Evolutionary conservation across 2,329 filamentous ascomycete species (phyloP).

Genomic region (Nannizzia gypsea): DNA sequence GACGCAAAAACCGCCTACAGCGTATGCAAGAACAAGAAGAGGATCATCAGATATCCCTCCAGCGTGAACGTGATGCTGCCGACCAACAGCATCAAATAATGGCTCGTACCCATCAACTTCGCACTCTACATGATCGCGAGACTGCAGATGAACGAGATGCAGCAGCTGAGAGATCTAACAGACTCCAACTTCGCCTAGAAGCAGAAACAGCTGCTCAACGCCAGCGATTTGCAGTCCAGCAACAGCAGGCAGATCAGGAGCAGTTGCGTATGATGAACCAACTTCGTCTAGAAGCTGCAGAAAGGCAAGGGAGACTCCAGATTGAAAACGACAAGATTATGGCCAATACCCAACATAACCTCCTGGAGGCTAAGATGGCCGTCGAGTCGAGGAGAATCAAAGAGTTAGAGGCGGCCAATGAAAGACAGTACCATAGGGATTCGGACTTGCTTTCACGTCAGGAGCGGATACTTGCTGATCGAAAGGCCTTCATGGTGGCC

Average conservation of each 20-base stretch:
- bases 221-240: constrained; percentile 7
- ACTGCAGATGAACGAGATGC: constrained; percentile 11
- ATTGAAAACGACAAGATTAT: constrained; percentile 10
- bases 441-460: constrained; percentile 12
- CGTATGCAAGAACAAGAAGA: constrained; percentile 14
- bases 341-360: constrained; percentile 9
- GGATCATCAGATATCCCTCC: constrained; percentile 12
- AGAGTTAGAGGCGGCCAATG: constrained; percentile 13
- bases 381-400: constrained; percentile 10
- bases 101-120: constrained; percentile 12
- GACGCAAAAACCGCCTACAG: constrained; percentile 10
- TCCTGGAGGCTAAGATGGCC: constrained; percentile 11
- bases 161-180: constrained; percentile 7
- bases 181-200: constrained; percentile 12
- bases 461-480: constrained; percentile 8
- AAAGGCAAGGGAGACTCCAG: constrained; percentile 10
- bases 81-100: constrained; percentile 10
- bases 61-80: constrained; percentile 9
- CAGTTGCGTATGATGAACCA: constrained; percentile 10
- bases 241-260: constrained; percentile 10
- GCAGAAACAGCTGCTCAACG: constrained; percentile 11
- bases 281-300: constrained; percentile 11
- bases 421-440: constrained; percentile 14
- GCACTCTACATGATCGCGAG: constrained; percentile 13
- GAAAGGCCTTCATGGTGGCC: constrained; percentile 8